A percentile compares a stretch with the other conserved stretches of the same genome.
Conservation (phyloP, 2,329 filamentous ascomycete genomes). For the Bimuria novae-zelandiae region DNA sequence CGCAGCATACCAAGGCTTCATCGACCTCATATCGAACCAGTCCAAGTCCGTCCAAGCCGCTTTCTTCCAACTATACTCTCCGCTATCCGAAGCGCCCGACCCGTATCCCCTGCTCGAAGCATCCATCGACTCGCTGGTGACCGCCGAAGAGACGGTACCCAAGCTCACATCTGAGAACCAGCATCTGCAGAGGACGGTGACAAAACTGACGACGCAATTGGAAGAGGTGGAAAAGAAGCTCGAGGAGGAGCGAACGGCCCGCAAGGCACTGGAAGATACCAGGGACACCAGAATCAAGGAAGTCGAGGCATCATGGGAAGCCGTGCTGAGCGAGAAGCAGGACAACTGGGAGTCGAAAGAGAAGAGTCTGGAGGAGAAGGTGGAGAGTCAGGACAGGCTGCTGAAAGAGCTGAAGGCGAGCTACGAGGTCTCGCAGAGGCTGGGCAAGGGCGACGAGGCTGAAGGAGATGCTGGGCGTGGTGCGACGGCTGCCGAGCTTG, state of each 20-base stretch:
- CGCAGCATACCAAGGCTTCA: constrained; percentile 92
- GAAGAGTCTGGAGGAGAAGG: constrained; percentile 85
- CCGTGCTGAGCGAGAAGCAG: constrained; percentile 88
- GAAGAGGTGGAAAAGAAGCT: constrained; percentile 81
- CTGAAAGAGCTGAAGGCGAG: constrained; percentile 95
- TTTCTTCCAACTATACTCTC: constrained; percentile 90
- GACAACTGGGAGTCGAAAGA: constrained; percentile 97
- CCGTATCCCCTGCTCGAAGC: constrained; percentile 96
- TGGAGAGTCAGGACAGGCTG: constrained; percentile 89
- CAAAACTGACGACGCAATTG: constrained; percentile 75
- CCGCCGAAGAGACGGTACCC: constrained; percentile 89
- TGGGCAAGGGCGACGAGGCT: constrained; percentile 72
- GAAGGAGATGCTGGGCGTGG: constrained; percentile 63
- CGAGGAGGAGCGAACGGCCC: constrained; percentile 74
- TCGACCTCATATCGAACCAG: constrained; percentile 94
- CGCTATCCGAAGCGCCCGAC: constrained; percentile 92
- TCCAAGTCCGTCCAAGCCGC: constrained; percentile 92
- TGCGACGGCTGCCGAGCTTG: constrained; percentile 85
- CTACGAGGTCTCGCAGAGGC: constrained; percentile 91
- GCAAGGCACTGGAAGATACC: constrained; percentile 75
- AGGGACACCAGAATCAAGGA: constrained; percentile 84
- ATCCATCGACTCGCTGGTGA: constrained; percentile 89
- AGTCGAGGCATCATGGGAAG: constrained; percentile 86
- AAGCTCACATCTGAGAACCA: constrained; percentile 88
- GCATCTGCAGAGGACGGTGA: constrained; percentile 78